Conservation (phyloP, 2,329 filamentous ascomycete genomes). For the Colletotrichum sp. region DNA sequence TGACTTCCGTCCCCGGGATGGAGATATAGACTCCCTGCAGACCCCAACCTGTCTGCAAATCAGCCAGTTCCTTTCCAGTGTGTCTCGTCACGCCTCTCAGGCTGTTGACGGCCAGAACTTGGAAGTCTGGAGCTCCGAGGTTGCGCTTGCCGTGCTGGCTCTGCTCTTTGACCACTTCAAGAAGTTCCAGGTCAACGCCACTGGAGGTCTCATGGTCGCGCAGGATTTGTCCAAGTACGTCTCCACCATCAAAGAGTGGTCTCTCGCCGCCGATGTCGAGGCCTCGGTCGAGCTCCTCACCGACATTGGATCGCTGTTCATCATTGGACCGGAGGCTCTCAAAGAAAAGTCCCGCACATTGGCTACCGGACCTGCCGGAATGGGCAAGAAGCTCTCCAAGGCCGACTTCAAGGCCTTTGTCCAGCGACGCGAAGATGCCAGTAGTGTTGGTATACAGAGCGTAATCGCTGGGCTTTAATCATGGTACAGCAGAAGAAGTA, state of each 20-base stretch:
- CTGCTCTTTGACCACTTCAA: conserved; percentile 93
- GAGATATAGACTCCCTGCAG: conserved; percentile 79
- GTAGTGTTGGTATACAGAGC: conserved; percentile 81
- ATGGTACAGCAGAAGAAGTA: neutral
- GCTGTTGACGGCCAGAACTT: conserved; percentile 86
- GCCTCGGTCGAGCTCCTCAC: conserved; percentile 82
- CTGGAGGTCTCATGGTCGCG: conserved; percentile 91
- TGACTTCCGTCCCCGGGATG: conserved; percentile 88
- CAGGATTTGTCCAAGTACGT: conserved; percentile 97
- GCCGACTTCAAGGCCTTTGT: conserved; percentile 85
- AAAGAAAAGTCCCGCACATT: conserved; percentile 72
- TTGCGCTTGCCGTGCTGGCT: conserved; percentile 78
- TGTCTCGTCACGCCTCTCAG: conserved; percentile 66
- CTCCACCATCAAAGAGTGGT: conserved; percentile 83
- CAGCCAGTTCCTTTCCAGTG: conserved; percentile 77
- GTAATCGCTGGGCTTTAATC: conserved; percentile 70
- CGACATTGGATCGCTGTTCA: conserved; percentile 95
- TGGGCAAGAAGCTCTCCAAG: conserved; percentile 64
- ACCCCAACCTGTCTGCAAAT: conserved; percentile 85
- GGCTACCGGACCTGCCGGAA: conserved; percentile 43
- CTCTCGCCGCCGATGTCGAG: conserved; percentile 71
- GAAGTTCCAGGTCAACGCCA: conserved; percentile 90
- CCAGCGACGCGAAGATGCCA: conserved; percentile 81
- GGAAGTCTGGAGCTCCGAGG: conserved; percentile 80
- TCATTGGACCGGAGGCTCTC: conserved; percentile 83